Evolutionary conservation across 2,329 filamentous ascomycete genomes (phyloP).

Genomic region (Apiospora arundinis): DNA sequence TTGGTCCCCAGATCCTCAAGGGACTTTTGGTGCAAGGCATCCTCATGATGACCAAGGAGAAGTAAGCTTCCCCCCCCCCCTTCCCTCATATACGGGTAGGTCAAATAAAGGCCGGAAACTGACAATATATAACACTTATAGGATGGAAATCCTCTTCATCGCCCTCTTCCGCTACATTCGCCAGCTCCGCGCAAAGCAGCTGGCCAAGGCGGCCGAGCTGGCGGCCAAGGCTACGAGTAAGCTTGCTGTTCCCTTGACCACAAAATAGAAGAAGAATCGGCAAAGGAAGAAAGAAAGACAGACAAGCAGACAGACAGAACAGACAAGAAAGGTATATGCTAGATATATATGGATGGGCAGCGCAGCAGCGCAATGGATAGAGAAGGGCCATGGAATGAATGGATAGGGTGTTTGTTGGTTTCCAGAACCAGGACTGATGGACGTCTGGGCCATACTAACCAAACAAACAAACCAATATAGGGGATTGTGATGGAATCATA

Average conservation of each 20-base stretch:
- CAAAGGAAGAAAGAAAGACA: background rate
- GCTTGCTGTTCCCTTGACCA: conserved; percentile 40
- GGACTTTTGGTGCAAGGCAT: conserved; percentile 93
- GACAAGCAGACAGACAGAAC: too few species aligned
- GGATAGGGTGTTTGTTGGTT: background rate
- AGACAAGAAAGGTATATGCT: background rate
- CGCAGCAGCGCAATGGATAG: background rate
- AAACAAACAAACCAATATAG: too few species aligned
- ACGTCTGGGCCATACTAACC: too few species aligned
- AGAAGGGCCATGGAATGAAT: background rate
- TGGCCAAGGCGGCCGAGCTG: conserved; percentile 69
- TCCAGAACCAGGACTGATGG: background rate
- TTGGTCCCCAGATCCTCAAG: conserved; percentile 91
- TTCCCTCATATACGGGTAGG: too few species aligned
- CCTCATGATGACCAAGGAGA: conserved; percentile 99
- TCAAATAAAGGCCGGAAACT: background rate
- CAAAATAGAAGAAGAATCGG: conserved; percentile 43
- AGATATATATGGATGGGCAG: background rate
- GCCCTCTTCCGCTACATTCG: conserved; percentile 83
- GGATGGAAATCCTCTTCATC: conserved; percentile 88
- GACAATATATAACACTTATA: conserved; percentile 41
- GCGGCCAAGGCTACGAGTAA: conserved; percentile 64
- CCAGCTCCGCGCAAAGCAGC: conserved; percentile 70
- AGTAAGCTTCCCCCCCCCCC: conserved; percentile 56
- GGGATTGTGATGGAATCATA: too few species aligned